Evolutionary conservation across 805 yeast species (phyloP).

Genomic region (Kregervanrija fluxuum): DNA sequence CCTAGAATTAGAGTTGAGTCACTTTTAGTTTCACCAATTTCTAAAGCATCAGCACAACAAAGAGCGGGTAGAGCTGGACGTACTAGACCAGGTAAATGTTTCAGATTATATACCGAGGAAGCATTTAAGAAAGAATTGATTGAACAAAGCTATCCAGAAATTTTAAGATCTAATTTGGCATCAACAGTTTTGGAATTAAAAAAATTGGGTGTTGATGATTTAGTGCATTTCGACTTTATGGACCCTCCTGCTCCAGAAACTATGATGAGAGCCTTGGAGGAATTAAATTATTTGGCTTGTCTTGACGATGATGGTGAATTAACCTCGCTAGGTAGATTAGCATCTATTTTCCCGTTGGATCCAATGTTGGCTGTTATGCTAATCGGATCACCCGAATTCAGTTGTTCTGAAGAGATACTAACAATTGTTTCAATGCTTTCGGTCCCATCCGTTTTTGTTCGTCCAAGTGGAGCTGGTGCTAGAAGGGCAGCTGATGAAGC

Average conservation of each 20-base stretch:
- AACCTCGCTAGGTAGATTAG: slow-evolving; percentile 82
- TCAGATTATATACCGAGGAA: slow-evolving; percentile 92
- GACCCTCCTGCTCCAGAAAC: slow-evolving; percentile 99
- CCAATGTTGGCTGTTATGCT: slow-evolving; percentile 93
- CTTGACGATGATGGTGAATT: slow-evolving; percentile 87
- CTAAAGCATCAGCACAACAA: slow-evolving; percentile 96
- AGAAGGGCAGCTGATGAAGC: slow-evolving; percentile 87
- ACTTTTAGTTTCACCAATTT: slow-evolving; percentile 87
- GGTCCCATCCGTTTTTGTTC: slow-evolving; percentile 89
- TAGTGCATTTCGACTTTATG: slow-evolving; percentile 97
- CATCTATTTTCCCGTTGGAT: slow-evolving; percentile 91
- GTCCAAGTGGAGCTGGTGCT: slow-evolving; percentile 82
- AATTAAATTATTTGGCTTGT: slow-evolving; percentile 83
- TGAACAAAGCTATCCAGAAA: slow-evolving; percentile 95
- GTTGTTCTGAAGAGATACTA: slow-evolving; percentile 83
- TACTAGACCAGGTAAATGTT: slow-evolving; percentile 97
- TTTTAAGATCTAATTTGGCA: slow-evolving; percentile 82
- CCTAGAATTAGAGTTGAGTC: slow-evolving; percentile 96
- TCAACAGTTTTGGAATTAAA: slow-evolving; percentile 89
- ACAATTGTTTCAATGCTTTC: slow-evolving; percentile 85
- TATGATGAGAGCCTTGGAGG: slow-evolving; percentile 98
- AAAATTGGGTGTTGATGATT: slow-evolving; percentile 89
- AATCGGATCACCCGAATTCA: slow-evolving; percentile 77
- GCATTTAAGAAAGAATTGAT: slow-evolving; percentile 90
- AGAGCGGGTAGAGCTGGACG: slow-evolving; percentile 99